These are phyloP conservation scores for Trametes coccinea DNA, from an alignment of 768 basidiomycete species.

Conservation along the genomic window DNA sequence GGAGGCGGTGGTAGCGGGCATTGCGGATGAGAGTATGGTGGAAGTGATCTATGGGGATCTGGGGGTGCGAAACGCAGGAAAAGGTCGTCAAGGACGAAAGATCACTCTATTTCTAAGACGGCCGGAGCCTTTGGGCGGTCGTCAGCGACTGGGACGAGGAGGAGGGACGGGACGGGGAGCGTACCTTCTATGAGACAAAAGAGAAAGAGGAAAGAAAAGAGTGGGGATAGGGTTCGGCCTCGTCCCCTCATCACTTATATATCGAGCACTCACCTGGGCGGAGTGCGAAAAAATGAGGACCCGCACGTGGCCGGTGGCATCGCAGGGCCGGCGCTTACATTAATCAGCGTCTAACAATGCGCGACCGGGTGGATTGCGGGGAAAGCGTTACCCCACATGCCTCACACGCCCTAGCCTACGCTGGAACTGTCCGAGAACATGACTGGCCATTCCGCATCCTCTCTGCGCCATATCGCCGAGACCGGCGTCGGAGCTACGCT, in stretches of 20 bases:
- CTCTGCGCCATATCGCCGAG: slow-evolving; percentile 4
- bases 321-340: slow-evolving; percentile 9
- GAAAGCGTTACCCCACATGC: slow-evolving; percentile 18
- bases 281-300: slow-evolving; percentile 29
- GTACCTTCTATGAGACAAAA: slow-evolving; percentile 39
- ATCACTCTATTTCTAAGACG: slow-evolving; percentile 56
- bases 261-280: slow-evolving; percentile 13
- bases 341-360: background rate
- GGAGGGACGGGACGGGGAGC: slow-evolving; percentile 13
- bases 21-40: slow-evolving; percentile 47
- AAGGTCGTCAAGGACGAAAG: slow-evolving; percentile 55
- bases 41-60: slow-evolving; percentile 30
- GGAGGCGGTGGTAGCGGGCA: slow-evolving; percentile 79
- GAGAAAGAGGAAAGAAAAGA: slow-evolving; percentile 40
- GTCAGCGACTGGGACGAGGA: slow-evolving; percentile 16
- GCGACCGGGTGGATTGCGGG: slow-evolving; percentile 12
- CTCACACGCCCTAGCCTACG: slow-evolving; percentile 5
- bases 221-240: slow-evolving; percentile 36
- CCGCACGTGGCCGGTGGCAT: slow-evolving; percentile 25
- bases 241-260: slow-evolving; percentile 28
- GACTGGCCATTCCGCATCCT: slow-evolving; percentile 7
- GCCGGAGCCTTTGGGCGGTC: slow-evolving; percentile 38
- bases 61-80: slow-evolving; percentile 44
- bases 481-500: slow-evolving; percentile 20
- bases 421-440: slow-evolving; percentile 14